phyloP scores from a whole-genome alignment of 371 early-diverging fungal species.

The Lichtheimia hyalospora region DNA sequence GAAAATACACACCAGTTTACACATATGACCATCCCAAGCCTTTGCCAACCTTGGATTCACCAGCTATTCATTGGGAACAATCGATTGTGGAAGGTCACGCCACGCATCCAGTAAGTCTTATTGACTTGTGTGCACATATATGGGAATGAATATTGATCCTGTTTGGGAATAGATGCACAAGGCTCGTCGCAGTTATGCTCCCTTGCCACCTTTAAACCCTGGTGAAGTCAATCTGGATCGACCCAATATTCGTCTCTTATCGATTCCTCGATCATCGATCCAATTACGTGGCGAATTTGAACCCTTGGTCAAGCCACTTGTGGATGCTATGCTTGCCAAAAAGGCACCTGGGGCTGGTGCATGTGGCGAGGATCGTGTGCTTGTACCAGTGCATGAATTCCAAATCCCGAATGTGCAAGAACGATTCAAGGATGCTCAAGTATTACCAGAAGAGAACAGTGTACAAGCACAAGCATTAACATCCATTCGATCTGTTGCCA shows the following conservation, averaged over 20 bases:
- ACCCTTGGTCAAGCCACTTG: slow-evolving; percentile 25
- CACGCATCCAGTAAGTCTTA: slow-evolving; percentile 70
- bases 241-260: slow-evolving; percentile 51
- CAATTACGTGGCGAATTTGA: slow-evolving; percentile 58
- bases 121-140: background rate
- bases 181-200: slow-evolving; percentile 61
- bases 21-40: slow-evolving; percentile 56
- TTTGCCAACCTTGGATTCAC: slow-evolving; percentile 43
- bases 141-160: background rate
- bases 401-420: slow-evolving; percentile 63
- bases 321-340: slow-evolving; percentile 30
- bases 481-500: slow-evolving; percentile 67
- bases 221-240: slow-evolving; percentile 45
- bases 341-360: slow-evolving; percentile 9
- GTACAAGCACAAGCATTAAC: slow-evolving; percentile 59
- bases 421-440: slow-evolving; percentile 47
- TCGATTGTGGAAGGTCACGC: slow-evolving; percentile 75
- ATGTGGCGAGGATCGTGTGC: slow-evolving; percentile 29
- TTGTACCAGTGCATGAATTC: slow-evolving; percentile 67
- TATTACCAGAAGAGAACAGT: slow-evolving; percentile 37
- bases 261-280: slow-evolving; percentile 48
- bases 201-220: slow-evolving; percentile 49
- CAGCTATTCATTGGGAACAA: slow-evolving; percentile 74
- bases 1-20: slow-evolving; percentile 20
- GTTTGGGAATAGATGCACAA: slow-evolving; percentile 58